Conservation (phyloP, 2,329 filamentous ascomycete species). For the Penicillium hordei region DNA sequence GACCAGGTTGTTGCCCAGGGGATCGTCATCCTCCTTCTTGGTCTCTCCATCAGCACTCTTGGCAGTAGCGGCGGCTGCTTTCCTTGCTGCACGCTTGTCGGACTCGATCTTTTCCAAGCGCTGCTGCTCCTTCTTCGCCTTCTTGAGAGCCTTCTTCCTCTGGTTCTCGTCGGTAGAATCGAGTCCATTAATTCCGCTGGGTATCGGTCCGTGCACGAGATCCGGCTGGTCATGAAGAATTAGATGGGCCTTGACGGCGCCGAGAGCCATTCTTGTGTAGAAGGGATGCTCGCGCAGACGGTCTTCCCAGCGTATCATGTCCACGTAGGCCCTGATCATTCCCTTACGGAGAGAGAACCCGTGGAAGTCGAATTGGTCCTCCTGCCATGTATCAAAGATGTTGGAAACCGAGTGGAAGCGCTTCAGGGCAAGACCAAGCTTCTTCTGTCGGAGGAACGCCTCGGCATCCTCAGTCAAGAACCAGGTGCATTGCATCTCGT, state of each 20-base stretch:
- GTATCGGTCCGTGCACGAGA: constrained; percentile 58
- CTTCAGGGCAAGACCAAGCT: constrained; percentile 84
- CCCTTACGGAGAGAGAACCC: constrained; percentile 96
- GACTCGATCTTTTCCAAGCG: constrained; percentile 74
- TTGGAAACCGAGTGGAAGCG: constrained; percentile 83
- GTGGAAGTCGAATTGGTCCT: constrained; percentile 99
- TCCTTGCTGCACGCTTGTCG: constrained; percentile 83
- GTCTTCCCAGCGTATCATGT: constrained; percentile 97
- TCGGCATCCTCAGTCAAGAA: constrained; percentile 94
- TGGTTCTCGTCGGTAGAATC: constrained; percentile 61
- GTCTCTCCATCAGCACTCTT: constrained; percentile 57
- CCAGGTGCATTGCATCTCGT: constrained; percentile 99
- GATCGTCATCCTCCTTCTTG: constrained; percentile 90
- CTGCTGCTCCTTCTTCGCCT: constrained; percentile 78
- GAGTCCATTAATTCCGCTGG: constrained; percentile 55
- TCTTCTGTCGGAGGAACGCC: constrained; percentile 77
- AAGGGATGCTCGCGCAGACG: constrained; percentile 88
- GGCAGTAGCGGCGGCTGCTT: constrained; percentile 62
- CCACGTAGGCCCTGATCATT: constrained; percentile 89
- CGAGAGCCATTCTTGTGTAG: constrained; percentile 79
- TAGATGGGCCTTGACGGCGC: constrained; percentile 78
- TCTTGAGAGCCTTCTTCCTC: constrained; percentile 84
- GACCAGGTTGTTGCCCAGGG: constrained; percentile 74
- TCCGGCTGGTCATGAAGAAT: constrained; percentile 73
- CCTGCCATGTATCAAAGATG: constrained; percentile 96